A percentile compares a stretch with the other conserved stretches of the same genome.
phyloP scores from a whole-genome alignment of 192 early-diverging fungal species.

The Geranomyces variabilis region DNA sequence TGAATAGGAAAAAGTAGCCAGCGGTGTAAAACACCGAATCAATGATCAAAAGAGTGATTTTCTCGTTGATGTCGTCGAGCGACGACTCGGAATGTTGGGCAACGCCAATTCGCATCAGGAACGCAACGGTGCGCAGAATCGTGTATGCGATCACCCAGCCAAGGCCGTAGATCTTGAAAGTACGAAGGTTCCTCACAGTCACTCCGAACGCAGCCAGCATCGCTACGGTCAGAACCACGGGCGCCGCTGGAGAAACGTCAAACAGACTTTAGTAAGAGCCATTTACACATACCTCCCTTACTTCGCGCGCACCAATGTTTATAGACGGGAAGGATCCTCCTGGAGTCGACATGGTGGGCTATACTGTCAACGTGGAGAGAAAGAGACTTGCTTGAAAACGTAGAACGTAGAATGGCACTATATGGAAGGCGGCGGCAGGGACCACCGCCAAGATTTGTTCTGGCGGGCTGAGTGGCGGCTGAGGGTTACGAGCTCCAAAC shows the following conservation, averaged over 20 bases:
- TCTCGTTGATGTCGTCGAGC: not conserved
- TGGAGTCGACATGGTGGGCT: not conserved
- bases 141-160: conserved; percentile 10
- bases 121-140: conserved; percentile 3
- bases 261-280: too few relatives aligned
- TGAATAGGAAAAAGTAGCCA: conserved; percentile 22
- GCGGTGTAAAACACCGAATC: conserved; percentile 20
- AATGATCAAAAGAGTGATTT: not conserved
- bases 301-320: not conserved
- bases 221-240: not conserved
- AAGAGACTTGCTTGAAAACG: too few relatives aligned
- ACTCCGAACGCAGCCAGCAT: not conserved
- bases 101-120: conserved; percentile 2
- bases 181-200: not conserved
- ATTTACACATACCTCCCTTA: too few relatives aligned
- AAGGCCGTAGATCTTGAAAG: not conserved
- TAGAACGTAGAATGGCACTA: too few relatives aligned
- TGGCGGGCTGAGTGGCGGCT: too few relatives aligned
- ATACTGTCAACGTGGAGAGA: too few relatives aligned
- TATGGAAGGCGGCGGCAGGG: too few relatives aligned
- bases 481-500: too few relatives aligned
- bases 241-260: not conserved
- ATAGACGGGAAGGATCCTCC: not conserved
- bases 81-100: not conserved
- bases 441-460: too few relatives aligned